Percentiles rank a stretch among this genome's conserved stretches.
Evolutionary conservation across 2,329 filamentous ascomycete species (phyloP).

Genomic region (Sphaerulina populicola): DNA sequence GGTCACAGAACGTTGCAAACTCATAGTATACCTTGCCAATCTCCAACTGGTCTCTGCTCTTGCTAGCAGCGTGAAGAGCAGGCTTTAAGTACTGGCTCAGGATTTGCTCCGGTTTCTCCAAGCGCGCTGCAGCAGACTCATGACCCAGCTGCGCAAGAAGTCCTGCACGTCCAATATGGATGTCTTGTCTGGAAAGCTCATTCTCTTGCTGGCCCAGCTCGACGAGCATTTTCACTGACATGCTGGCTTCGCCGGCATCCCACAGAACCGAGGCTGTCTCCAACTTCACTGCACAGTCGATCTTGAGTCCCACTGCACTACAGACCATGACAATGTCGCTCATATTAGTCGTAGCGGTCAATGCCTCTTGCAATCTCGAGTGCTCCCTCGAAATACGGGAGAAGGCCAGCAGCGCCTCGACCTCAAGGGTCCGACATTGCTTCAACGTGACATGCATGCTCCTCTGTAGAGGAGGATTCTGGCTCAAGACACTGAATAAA

Average conservation of each 20-base stretch:
- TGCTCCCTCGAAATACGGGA: constrained; percentile 71
- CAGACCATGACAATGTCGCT: constrained; percentile 66
- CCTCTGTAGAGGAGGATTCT: constrained; percentile 55
- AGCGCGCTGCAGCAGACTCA: constrained; percentile 76
- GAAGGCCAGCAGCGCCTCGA: constrained; percentile 66
- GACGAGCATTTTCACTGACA: constrained; percentile 83
- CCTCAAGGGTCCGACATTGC: constrained; percentile 62
- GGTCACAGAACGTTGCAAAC: constrained; percentile 90
- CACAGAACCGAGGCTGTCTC: constrained; percentile 86
- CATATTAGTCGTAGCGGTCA: constrained; percentile 78
- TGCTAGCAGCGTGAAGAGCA: constrained; percentile 71
- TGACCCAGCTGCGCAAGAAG: constrained; percentile 80
- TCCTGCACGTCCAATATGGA: constrained; percentile 65
- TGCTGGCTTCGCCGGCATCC: constrained; percentile 83
- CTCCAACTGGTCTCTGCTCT: constrained; percentile 57
- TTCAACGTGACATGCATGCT: constrained; percentile 53
- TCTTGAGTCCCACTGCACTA: constrained; percentile 59
- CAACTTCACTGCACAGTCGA: constrained; percentile 68
- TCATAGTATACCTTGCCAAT: constrained; percentile 87
- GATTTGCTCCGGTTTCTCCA: constrained; percentile 86
- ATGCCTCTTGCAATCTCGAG: constrained; percentile 71
- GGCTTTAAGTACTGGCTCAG: constrained; percentile 78
- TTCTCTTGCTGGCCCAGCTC: constrained; percentile 53
- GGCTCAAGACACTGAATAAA: constrained; percentile 68
- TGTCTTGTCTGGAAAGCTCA: constrained; percentile 58